Evolutionary conservation across 2,329 filamentous ascomycete species (phyloP), one percentile per base, ranked within the genome.

Genomic region (Penicillium rolfsii): DNA sequence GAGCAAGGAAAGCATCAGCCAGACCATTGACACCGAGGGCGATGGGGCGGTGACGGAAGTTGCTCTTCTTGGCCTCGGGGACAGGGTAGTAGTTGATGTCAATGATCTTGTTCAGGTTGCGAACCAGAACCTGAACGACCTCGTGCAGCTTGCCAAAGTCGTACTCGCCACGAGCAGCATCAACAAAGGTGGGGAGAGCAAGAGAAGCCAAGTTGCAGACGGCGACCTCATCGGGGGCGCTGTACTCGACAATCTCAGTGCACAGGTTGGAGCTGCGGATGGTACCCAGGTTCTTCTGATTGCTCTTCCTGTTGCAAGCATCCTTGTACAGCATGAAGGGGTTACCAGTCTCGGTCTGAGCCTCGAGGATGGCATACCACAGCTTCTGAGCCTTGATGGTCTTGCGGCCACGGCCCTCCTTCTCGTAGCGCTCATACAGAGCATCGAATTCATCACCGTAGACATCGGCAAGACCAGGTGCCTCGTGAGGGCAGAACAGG

Each of bases 321-420:
- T 99, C 95, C 85, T 99, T 99, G 89, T 99, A 99, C 62, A 98
- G 89, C 92, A 99, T 99, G 82, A 97, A 99, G 52, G 95, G 95
- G 81, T 96, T 98, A 71, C 95, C 95, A 49, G 95, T 99, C 87
- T 99, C 95, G 36, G 94, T 98, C 83, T 99, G 95, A 53, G 95
- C 91, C 82, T 99, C 95, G 52, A 99, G 87, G 67, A 99, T 97
- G 68, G 94, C 93, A 77, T 98, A 98, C 95, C 95, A 99, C 60
- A 99, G 89, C 86, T 99, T 99, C 85, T 99, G 95, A 26, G 95
- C 95, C 80, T 96, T 95, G 74, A 99, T 83, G 22, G 91, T 97
- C 82, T 90, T 90, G 67, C 93, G 92, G 66, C 95, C 94, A 72
- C 90, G 89, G 70, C 91, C 91, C 76, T 93, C 90, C 66, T 84